These are phyloP conservation scores for Aspergillus sclerotioniger DNA, from an alignment of 495 filamentous ascomycete species.

Conservation along the genomic window DNA sequence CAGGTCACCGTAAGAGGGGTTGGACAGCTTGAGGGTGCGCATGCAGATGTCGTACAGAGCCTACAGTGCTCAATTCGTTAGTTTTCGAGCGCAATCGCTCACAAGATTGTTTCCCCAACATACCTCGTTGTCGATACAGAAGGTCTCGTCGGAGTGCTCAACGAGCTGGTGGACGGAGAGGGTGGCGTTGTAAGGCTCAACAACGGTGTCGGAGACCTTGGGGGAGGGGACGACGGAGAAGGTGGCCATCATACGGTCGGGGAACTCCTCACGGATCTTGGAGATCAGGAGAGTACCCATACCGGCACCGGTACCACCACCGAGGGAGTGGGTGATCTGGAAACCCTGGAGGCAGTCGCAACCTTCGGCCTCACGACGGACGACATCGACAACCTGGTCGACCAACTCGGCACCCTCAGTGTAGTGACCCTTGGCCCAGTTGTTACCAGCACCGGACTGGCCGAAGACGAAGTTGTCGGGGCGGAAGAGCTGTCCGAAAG, in stretches of 20 bases:
- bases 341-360: conserved; percentile 99
- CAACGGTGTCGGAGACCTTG: conserved; percentile 99
- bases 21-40: conserved; percentile 96
- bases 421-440: conserved; percentile 99
- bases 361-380: conserved; percentile 97
- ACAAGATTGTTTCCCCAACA: conserved; percentile 11
- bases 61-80: conserved; percentile 38
- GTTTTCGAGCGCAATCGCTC: background rate
- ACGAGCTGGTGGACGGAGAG: conserved; percentile 99
- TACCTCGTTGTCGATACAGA: conserved; percentile 99
- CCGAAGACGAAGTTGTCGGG: conserved; percentile 99
- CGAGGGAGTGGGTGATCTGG: conserved; percentile 99
- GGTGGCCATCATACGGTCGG: conserved; percentile 99
- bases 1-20: conserved; percentile 97
- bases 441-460: conserved; percentile 99
- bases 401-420: conserved; percentile 99
- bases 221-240: conserved; percentile 99
- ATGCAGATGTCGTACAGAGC: conserved; percentile 99
- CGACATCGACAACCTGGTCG: conserved; percentile 96
- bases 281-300: conserved; percentile 99
- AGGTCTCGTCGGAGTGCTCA: conserved; percentile 99
- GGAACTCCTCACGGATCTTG: conserved; percentile 99
- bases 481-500: conserved; percentile 99
- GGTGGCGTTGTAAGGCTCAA: conserved; percentile 99
- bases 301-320: conserved; percentile 99